Evolutionary conservation across 306 rosid genomes (phyloP).

Genomic region (Acacia melanoxylon): DNA sequence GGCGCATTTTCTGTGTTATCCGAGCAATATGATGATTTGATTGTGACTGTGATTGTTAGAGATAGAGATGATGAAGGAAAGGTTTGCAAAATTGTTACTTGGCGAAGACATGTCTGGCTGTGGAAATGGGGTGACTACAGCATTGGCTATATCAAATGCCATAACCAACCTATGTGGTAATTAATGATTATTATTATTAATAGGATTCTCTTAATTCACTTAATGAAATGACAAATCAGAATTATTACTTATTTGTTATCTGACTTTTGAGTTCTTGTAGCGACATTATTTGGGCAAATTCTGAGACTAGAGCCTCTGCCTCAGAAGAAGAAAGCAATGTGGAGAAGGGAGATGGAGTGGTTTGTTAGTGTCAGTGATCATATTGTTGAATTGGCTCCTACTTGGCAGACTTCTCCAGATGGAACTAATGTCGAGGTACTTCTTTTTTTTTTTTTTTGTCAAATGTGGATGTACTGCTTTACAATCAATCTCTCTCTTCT

Average conservation of each 20-base stretch:
- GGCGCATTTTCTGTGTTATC: too few species aligned
- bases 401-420: conserved; percentile 83
- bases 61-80: conserved; percentile 88
- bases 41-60: conserved; percentile 37
- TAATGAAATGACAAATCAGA: background rate
- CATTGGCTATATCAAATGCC: conserved; percentile 90
- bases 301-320: conserved; percentile 81
- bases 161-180: conserved; percentile 89
- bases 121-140: conserved; percentile 90
- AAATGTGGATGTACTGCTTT: too few species aligned
- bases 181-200: background rate
- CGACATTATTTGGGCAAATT: conserved; percentile 84
- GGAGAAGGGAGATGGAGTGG: conserved; percentile 91
- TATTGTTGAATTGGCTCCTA: conserved; percentile 77
- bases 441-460: too few species aligned
- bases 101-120: conserved; percentile 99
- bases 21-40: background rate
- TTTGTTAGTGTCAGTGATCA: conserved; percentile 82
- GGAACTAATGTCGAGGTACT: conserved; percentile 87
- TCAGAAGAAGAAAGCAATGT: conserved; percentile 66
- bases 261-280: conserved; percentile 37
- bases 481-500: background rate
- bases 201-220: background rate
- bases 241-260: background rate
- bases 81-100: conserved; percentile 88